Conservation (phyloP, 805 yeast genomes). For the Isabelozyma gotoi region DNA sequence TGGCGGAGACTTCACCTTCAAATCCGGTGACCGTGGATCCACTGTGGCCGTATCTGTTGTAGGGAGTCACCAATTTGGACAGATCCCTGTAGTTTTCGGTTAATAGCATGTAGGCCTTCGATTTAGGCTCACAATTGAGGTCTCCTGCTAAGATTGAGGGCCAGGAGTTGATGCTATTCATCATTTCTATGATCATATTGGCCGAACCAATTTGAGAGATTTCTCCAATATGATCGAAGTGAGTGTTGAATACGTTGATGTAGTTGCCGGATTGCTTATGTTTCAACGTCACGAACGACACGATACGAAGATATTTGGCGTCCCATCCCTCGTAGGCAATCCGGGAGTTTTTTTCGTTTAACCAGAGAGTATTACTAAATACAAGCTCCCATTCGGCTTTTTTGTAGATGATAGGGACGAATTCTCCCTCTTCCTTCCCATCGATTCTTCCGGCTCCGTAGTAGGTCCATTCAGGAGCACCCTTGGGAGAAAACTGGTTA, state of each 20-base stretch:
- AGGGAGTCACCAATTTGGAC: constrained; percentile 17
- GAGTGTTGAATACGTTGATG: constrained; percentile 35
- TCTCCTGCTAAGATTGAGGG: constrained; percentile 33
- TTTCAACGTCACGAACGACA: constrained; percentile 29
- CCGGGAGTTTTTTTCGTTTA: constrained; percentile 32
- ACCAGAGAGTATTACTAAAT: constrained; percentile 31
- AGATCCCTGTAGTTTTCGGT: constrained; percentile 14
- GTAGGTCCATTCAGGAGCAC: constrained; percentile 25
- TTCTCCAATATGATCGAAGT: constrained; percentile 38
- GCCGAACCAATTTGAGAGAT: constrained; percentile 29
- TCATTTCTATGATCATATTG: constrained; percentile 25
- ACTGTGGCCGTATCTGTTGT: constrained; percentile 26
- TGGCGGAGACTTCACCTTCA: constrained; percentile 19
- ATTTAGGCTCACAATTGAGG: constrained; percentile 23
- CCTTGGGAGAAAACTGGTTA: constrained; percentile 15
- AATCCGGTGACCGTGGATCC: constrained; percentile 34
- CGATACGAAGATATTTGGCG: constrained; percentile 32
- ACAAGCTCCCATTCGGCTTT: constrained; percentile 27
- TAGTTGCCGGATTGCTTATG: constrained; percentile 22
- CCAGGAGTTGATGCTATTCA: constrained; percentile 25
- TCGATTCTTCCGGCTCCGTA: constrained; percentile 31
- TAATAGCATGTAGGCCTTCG: constrained; percentile 16
- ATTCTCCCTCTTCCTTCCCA: constrained; percentile 26
- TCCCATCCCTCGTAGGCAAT: constrained; percentile 38
- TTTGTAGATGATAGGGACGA: constrained; percentile 31